These are phyloP conservation scores for Cytospora leucostoma DNA, from an alignment of 2,329 filamentous ascomycete genomes.

Conservation along the genomic window DNA sequence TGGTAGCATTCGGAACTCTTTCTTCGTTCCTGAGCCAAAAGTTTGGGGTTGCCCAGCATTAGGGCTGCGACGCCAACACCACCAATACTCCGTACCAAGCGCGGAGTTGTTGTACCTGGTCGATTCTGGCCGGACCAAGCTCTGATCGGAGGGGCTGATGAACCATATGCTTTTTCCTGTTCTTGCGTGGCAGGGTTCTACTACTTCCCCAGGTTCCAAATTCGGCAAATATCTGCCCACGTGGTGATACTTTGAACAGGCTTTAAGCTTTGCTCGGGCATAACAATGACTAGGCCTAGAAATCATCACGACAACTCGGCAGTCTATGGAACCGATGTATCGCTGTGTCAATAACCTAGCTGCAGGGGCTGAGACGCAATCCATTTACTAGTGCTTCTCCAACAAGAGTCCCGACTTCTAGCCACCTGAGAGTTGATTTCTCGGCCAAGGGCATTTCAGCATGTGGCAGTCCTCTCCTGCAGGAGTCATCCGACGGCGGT, in stretches of 20 bases:
- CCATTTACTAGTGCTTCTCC: not conserved
- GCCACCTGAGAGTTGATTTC: not conserved
- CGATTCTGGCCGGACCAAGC: constrained; percentile 1
- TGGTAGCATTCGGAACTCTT: not conserved
- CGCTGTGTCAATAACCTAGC: not conserved
- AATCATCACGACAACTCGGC: not conserved
- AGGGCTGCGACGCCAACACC: constrained; percentile 19
- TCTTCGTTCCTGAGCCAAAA: constrained; percentile 18
- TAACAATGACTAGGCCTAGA: not conserved
- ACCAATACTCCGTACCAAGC: constrained; percentile 1
- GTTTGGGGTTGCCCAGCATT: constrained; percentile 20
- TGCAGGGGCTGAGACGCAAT: not conserved
- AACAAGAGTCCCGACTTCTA: not conserved
- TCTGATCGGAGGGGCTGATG: not conserved
- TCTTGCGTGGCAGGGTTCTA: not conserved
- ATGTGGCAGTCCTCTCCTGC: constrained; percentile 6
- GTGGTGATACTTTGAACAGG: not conserved
- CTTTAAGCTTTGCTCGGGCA: not conserved
- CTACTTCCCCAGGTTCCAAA: not conserved
- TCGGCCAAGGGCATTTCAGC: constrained; percentile 9
- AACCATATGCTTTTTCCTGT: not conserved
- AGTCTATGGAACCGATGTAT: too few species aligned
- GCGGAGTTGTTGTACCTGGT: not conserved
- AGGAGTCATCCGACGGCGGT: not conserved
- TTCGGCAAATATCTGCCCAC: not conserved